Evolutionary conservation across 805 yeast species (phyloP), one percentile per base, ranked within the genome.

Genomic region (Candida koratica): DNA sequence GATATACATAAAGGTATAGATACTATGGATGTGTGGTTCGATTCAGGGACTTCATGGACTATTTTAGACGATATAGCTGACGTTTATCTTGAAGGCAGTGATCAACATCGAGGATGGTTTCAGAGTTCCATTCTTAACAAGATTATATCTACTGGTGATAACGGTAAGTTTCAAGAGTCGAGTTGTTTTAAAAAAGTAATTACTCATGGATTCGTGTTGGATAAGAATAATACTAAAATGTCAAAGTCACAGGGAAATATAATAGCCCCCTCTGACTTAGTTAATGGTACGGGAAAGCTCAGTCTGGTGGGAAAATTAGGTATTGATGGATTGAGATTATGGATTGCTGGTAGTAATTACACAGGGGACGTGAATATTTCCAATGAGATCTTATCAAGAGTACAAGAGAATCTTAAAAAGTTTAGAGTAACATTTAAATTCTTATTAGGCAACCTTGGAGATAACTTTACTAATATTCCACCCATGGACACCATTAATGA

Each of bases 21-120:
- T 48, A 93, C 98, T 0, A 84, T 93, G 88, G 99, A 93, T 60
- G 98, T 93, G 13, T 93, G 99, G 99, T 90, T 93, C 62, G 99
- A 93, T 58, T 84, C 95, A 25, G 99, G 99, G 0, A 77, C 95
- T 0, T 81, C 93, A 22, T 93, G 98, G 97, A 73, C 77, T 8
- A 70, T 75, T 29, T 63, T 83, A 14, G 58, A 60, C 22, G 51
- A 67, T 7, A 56, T 58, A 1, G 81, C 94, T 0, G 94, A 89
- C 58, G 72, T 86, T n/a, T 90, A 87, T 53, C 58, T 90, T 10
- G 99, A 93, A 65, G 99, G 99, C 2, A 77, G 89, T n/a, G 99
- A 93, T 54, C 99, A 93, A 58, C 98, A 93, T 54, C 75, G 99
- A 42, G 99, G 99, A 1, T 93, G 99, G 99, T 93, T 93, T 56